Evolutionary conservation across 2,329 filamentous ascomycete genomes (phyloP).

Genomic region (Fusarium praegraminearum): DNA sequence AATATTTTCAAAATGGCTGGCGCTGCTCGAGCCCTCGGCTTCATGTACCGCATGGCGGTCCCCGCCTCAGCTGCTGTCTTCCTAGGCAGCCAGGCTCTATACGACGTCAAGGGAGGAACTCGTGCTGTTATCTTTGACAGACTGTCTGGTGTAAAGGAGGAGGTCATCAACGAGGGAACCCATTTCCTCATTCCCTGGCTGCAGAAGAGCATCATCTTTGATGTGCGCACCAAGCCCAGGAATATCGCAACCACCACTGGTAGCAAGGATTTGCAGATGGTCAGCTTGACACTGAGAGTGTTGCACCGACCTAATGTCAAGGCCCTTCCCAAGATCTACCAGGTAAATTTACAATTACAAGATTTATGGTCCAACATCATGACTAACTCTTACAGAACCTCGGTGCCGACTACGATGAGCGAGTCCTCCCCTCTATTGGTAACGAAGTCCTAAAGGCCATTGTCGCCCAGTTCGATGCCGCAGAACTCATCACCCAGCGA

Average conservation of each 20-base stretch:
- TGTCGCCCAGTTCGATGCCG: constrained; percentile 98
- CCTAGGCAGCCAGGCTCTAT: constrained; percentile 82
- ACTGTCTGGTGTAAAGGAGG: constrained; percentile 89
- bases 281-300: constrained; percentile 95
- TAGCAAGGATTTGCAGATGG: constrained; percentile 99
- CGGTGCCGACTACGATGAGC: constrained; percentile 97
- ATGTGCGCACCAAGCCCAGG: constrained; percentile 96
- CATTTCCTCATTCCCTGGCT: constrained; percentile 97
- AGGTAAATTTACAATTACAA: constrained; percentile 67
- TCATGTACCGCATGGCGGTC: constrained; percentile 76
- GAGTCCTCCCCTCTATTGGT: constrained; percentile 97
- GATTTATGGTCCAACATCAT: not conserved
- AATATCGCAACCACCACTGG: constrained; percentile 98
- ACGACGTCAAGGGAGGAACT: constrained; percentile 95
- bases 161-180: constrained; percentile 93
- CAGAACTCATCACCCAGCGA: constrained; percentile 98
- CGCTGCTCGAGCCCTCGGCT: constrained; percentile 68
- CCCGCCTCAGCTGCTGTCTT: constrained; percentile 77
- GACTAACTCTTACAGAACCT: constrained; percentile 75
- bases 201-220: constrained; percentile 93
- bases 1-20: constrained; percentile 60
- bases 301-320: constrained; percentile 94
- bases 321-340: constrained; percentile 96
- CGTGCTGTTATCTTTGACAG: constrained; percentile 99
- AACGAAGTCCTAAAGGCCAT: constrained; percentile 99